Percentiles rank a stretch among this genome's conserved stretches.
Conservation (phyloP, 1,139 yeast genomes). For the Pichia cactophila region DNA sequence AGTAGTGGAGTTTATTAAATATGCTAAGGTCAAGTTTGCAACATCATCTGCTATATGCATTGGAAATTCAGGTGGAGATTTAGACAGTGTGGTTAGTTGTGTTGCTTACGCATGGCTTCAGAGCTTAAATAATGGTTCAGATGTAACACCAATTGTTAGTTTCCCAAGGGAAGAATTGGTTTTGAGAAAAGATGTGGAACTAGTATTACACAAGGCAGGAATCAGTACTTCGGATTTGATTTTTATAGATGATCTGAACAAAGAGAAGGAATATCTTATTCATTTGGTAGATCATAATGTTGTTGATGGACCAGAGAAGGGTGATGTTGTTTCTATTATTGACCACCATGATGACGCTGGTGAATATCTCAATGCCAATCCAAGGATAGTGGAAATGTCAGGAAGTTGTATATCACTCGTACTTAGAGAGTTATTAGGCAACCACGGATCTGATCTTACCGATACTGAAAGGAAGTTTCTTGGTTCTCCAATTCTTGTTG, state of each 20-base stretch:
- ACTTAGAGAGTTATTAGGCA: slow-evolving; percentile 35
- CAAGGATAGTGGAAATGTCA: slow-evolving; percentile 50
- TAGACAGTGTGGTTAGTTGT: slow-evolving; percentile 80
- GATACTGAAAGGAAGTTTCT: slow-evolving; percentile 37
- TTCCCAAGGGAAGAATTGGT: slow-evolving; percentile 58
- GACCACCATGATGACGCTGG: slow-evolving; percentile 85
- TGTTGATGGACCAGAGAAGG: slow-evolving; percentile 64
- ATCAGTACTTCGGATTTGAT: slow-evolving; percentile 45
- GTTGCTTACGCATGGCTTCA: slow-evolving; percentile 54
- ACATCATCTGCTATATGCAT: slow-evolving; percentile 42
- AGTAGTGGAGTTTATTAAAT: slow-evolving; percentile 2
- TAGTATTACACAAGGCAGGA: slow-evolving; percentile 38
- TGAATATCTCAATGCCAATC: slow-evolving; percentile 38
- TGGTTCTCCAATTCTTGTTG: slow-evolving; percentile 60
- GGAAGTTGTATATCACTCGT: slow-evolving; percentile 82
- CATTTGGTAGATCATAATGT: slow-evolving; percentile 77
- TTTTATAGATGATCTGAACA: slow-evolving; percentile 54
- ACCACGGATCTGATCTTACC: slow-evolving; percentile 2
- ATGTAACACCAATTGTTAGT: slow-evolving; percentile 61
- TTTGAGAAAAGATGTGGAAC: slow-evolving; percentile 68
- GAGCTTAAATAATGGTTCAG: not conserved
- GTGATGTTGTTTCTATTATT: slow-evolving; percentile 49
- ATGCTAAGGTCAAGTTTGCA: not conserved
- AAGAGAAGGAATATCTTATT: slow-evolving; percentile 14
- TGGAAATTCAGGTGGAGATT: slow-evolving; percentile 81